Evolutionary conservation across 768 basidiomycete species (phyloP), one percentile per base, ranked within the genome.

Genomic region (Termitomyces sp.): DNA sequence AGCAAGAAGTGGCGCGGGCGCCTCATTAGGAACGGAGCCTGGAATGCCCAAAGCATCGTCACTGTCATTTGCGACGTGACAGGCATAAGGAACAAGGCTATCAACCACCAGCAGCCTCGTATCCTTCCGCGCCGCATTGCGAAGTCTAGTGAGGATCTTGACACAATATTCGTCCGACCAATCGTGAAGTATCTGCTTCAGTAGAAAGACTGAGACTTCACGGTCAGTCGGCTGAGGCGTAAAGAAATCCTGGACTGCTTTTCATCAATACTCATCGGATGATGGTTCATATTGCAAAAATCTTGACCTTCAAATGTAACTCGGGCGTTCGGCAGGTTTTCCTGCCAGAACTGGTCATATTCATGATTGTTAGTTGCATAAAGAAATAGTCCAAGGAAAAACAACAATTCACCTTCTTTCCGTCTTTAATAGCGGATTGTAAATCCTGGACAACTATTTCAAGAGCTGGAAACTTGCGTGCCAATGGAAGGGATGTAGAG

Each of bases 1-100:
- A 2, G 76, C 68, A 26, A 78, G 65, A 4, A 78, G 61, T 4
- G 77, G 77, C 2, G 55, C 64, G 14, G 73, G 57, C 4, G 57
- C 57, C 35, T 58, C 57, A 1, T 40, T n/a, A 7, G 51, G 57
- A 47, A 53, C 22, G 69, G 0, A 73, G 1, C 68, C 69, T 16
- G 67, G 63, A 30, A 71, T 67, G 40, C 36, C 58, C 26, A 63
- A 22, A 36, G 42, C 18, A 9, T 59, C 54, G 28, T 40, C 55
- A 33, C 32, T 44, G 5, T 45, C 59, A 1, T 26, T 53, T 32
- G 52, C 35, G 20, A 53, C 59, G 7, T 32, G 54, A 42, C 58
- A 59, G 14, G 58, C 58, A 35, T 36, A 52, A 12, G 57, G 49
- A 36, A 61, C 49, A 16, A 61, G 40, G 48, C 43, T 58, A 33